These are phyloP conservation scores for Cercospora sesami DNA, from an alignment of 2,329 filamentous ascomycete genomes.

Conservation along the genomic window DNA sequence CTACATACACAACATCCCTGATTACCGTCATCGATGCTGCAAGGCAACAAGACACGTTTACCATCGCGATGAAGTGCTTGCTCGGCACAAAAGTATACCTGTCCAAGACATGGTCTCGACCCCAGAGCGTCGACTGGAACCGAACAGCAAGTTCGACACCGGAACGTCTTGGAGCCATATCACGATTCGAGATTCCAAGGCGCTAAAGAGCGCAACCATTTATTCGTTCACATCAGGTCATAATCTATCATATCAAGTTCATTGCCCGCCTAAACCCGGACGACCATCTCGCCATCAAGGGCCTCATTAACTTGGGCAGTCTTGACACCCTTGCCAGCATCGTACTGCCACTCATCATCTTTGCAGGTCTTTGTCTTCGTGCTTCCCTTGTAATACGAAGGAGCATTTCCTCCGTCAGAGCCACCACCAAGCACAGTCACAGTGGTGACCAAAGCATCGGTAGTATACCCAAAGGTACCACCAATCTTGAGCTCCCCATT, in stretches of 20 bases:
- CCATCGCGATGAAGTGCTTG: no score
- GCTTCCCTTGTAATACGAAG: constrained; percentile 10
- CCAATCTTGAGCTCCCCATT: constrained; percentile 39
- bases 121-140: background rate
- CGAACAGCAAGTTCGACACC: background rate
- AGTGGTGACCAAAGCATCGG: constrained; percentile 11
- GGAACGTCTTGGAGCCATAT: background rate
- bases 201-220: background rate
- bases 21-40: no score
- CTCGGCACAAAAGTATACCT: no score
- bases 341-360: constrained; percentile 6
- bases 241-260: background rate
- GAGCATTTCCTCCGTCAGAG: background rate
- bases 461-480: constrained; percentile 20
- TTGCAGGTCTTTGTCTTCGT: constrained; percentile 6
- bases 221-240: background rate
- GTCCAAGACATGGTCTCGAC: background rate
- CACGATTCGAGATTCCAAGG: background rate
- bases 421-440: constrained; percentile 15
- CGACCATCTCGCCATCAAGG: constrained; percentile 16
- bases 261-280: constrained; percentile 3
- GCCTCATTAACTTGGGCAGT: constrained; percentile 12
- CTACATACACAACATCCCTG: no score
- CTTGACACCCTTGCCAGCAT: constrained; percentile 9
- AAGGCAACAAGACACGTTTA: no score